Conservation (phyloP, 345 rosid species). For the Eucalyptus camaldulensis region DNA sequence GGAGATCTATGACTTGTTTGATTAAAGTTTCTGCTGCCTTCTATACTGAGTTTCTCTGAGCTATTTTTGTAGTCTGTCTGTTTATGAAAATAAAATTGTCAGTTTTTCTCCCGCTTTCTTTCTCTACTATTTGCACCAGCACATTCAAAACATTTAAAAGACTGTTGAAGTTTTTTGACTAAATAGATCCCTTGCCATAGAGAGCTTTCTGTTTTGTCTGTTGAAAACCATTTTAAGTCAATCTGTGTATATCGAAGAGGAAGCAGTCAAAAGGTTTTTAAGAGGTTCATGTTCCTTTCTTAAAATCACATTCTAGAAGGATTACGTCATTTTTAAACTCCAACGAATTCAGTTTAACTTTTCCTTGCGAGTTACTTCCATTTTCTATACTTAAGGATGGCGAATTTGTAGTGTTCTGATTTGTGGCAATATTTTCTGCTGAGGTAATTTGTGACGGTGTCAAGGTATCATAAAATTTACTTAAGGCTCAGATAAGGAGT, state of each 20-base stretch:
- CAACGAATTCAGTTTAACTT: neutral
- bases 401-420: neutral
- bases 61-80: neutral
- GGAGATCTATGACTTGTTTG: neutral
- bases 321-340: neutral
- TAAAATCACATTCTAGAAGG: neutral
- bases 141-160: neutral
- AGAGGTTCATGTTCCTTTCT: neutral
- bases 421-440: neutral
- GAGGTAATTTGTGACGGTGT: neutral
- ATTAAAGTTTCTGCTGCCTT: neutral
- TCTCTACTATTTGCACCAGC: neutral
- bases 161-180: neutral
- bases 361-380: neutral
- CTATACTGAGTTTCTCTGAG: neutral
- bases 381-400: neutral
- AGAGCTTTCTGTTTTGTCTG: neutral
- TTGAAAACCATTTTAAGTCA: neutral
- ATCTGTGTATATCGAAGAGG: neutral
- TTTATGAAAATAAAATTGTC: neutral
- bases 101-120: neutral
- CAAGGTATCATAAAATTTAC: neutral
- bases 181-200: neutral
- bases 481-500: neutral
- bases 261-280: neutral